Percentiles rank a stretch among this genome's conserved stretches.
These are phyloP conservation scores for Bisporella sp. DNA, from an alignment of 2,329 filamentous ascomycete species.

Conservation along the genomic window DNA sequence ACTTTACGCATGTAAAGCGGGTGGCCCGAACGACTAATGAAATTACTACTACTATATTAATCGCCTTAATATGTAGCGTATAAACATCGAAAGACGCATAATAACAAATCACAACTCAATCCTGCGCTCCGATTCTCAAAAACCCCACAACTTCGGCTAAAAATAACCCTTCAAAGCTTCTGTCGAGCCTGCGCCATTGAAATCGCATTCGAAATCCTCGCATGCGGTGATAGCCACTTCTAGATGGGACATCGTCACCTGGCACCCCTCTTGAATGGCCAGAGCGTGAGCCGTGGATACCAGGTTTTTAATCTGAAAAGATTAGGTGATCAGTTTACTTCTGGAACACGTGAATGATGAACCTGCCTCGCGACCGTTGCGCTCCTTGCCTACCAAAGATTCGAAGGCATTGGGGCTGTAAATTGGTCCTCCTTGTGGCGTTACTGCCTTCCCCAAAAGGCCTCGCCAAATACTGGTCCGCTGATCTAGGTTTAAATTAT, in stretches of 20 bases:
- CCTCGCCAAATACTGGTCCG: constrained; percentile 1
- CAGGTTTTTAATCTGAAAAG: background rate
- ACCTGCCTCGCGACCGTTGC: background rate
- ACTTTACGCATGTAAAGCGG: too few relatives aligned
- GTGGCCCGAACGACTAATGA: too few relatives aligned
- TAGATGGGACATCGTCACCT: background rate
- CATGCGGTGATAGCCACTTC: background rate
- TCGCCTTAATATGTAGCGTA: too few relatives aligned
- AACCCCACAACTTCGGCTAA: background rate
- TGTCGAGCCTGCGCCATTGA: background rate
- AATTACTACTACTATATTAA: too few relatives aligned
- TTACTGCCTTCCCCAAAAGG: background rate
- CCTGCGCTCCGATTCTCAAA: background rate
- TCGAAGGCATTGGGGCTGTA: background rate
- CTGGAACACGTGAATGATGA: background rate
- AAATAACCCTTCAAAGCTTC: background rate
- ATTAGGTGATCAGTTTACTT: background rate
- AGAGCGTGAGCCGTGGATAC: background rate
- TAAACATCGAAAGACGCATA: background rate
- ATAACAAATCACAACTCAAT: background rate
- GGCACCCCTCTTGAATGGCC: background rate
- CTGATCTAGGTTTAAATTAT: constrained; percentile 7
- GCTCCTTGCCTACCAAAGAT: background rate
- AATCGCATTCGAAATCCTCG: background rate
- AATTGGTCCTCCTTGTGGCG: background rate